Conservation (phyloP, 2,329 filamentous ascomycete species). For the Exophiala oligosperma region DNA sequence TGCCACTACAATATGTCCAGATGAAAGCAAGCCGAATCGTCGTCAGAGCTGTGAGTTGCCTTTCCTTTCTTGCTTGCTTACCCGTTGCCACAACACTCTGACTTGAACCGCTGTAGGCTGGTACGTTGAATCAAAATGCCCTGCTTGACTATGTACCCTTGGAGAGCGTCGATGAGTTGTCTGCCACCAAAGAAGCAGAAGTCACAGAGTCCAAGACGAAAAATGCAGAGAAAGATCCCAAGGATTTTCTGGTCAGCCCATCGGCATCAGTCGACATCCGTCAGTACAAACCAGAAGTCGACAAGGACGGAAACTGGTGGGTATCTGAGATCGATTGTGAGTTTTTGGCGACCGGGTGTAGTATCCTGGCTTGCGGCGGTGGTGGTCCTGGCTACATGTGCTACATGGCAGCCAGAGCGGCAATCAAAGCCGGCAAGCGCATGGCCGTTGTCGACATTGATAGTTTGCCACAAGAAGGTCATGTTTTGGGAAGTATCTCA, state of each 20-base stretch:
- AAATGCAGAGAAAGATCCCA: slow-evolving; percentile 9
- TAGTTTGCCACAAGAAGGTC: slow-evolving; percentile 9
- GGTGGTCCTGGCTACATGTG: slow-evolving; percentile 47
- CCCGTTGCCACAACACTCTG: neutral
- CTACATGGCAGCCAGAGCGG: slow-evolving; percentile 11
- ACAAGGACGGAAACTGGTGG: slow-evolving; percentile 38
- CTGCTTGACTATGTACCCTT: slow-evolving; percentile 3
- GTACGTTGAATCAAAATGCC: slow-evolving; percentile 4
- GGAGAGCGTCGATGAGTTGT: slow-evolving; percentile 38
- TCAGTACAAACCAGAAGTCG: slow-evolving; percentile 34
- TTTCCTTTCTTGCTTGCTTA: neutral
- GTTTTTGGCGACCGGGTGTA: slow-evolving; percentile 49
- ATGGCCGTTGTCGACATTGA: slow-evolving; percentile 15
- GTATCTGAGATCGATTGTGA: slow-evolving; percentile 48
- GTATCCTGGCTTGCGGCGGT: slow-evolving; percentile 50
- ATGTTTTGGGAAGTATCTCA: slow-evolving; percentile 12
- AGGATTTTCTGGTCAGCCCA: slow-evolving; percentile 22
- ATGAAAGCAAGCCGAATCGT: slow-evolving; percentile 36
- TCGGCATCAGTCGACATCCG: slow-evolving; percentile 33
- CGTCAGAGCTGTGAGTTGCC: slow-evolving; percentile 35
- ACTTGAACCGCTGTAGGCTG: neutral
- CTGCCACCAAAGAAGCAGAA: slow-evolving; percentile 42
- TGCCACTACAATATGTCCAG: slow-evolving; percentile 34
- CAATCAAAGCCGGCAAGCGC: slow-evolving; percentile 10
- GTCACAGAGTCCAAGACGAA: slow-evolving; percentile 20